Base-by-base conservation (phyloP, 2,329 filamentous ascomycete genomes). In the Neopestalotiopsis sp. region DNA sequence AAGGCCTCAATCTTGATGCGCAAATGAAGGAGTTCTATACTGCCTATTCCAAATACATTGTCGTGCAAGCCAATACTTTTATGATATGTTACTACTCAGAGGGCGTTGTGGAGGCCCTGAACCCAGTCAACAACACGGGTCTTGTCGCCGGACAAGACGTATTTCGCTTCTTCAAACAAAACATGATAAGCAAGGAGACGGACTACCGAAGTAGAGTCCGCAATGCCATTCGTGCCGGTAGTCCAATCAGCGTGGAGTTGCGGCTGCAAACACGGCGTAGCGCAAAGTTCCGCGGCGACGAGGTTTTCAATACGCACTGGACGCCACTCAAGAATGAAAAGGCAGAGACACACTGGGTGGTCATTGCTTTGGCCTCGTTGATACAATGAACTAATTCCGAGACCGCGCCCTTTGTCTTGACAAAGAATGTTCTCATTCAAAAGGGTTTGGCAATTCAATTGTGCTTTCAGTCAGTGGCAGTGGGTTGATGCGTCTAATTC, bases 21-120 rank as follows among this genome's bases (percentile, higher is more conserved):
- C 75, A 77, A 71, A 75, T 75, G 70, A 74, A 74, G 67, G 75
- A 77, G 34, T 77, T 77, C 49, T 74, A 76, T 59, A 74, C 75
- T 5, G 74, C 75, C 0, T 77, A 77, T 61, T 77, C 75, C 34
- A 76, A 71, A 65, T 76, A 76, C 56, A 63, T 76, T n/a, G 71
- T 77, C 2, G 63, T 77, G 24, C 67, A 70, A 28, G 73, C 73
- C 24, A 71, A 71, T 68, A 71, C 68, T 17, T 76, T 75, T 59
- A 34, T 71, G 49, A 72, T 77, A 68, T 65, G 70, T 17, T 77
- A 76, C 58, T 75, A 74, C 67, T 76, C 75, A 1, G 73, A 72
- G 17, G 75, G 74, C 59, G 69, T 76, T 4, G 65, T 72, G n/a
- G 70, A 71, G 2, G 70, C 72, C 66, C 72, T 76, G 2, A 73